A percentile compares a stretch with the other conserved stretches of the same genome.
Conservation (phyloP, 2,329 filamentous ascomycete species). For the Metarhizium rileyi region DNA sequence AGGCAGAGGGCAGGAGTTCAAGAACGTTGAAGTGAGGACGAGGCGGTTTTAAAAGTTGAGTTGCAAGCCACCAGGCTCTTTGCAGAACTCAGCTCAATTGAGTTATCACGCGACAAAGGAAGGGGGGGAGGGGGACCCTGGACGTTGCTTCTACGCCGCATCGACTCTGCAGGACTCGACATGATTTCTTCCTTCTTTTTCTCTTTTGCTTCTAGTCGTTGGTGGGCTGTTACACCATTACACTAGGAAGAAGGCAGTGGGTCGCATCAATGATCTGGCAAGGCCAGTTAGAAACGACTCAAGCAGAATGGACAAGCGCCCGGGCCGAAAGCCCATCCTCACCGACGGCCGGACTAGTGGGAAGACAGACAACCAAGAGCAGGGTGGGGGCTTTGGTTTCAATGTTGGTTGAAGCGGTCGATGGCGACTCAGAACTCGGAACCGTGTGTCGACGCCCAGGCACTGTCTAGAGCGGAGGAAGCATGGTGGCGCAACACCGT, state of each 20-base stretch:
- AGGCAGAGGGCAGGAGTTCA: neutral
- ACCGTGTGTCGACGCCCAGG: neutral
- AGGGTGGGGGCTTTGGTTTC: neutral
- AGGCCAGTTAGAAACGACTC: neutral
- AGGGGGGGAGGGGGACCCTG: neutral
- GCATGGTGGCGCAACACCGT: neutral
- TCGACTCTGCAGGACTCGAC: no score
- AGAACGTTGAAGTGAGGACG: neutral
- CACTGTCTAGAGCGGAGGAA: neutral
- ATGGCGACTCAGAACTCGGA: neutral
- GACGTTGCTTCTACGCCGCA: neutral
- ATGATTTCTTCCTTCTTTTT: neutral
- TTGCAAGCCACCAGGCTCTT: neutral
- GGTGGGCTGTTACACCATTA: no score
- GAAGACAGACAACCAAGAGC: neutral
- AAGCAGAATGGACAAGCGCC: neutral
- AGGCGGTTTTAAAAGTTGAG: neutral
- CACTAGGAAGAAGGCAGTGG: no score
- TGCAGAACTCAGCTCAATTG: neutral
- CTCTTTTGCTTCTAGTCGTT: neutral
- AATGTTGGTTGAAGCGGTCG: neutral
- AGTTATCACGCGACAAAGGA: neutral
- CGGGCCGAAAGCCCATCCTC: neutral
- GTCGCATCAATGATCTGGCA: no score
- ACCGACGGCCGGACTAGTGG: slow-evolving; percentile 1